Conservation (phyloP, 106 monocot species). For the Apostasia shenzhenica region DNA sequence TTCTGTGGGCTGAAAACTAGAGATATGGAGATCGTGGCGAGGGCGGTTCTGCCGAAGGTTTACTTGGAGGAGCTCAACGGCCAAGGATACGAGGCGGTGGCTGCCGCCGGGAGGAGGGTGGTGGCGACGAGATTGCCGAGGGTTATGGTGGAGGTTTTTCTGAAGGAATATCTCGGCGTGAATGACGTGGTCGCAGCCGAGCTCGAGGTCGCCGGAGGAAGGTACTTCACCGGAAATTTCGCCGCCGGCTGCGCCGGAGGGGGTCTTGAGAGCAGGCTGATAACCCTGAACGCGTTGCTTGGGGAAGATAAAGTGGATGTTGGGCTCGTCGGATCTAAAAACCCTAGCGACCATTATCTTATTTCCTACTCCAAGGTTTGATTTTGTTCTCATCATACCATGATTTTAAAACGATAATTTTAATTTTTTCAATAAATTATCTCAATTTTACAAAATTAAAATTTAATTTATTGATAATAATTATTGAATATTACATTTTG, state of each 20-base stretch:
- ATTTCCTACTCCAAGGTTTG: slow-evolving; percentile 51
- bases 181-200: slow-evolving; percentile 40
- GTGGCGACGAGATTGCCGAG: slow-evolving; percentile 50
- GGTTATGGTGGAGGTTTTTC: slow-evolving; percentile 70
- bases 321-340: slow-evolving; percentile 28
- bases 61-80: slow-evolving; percentile 51
- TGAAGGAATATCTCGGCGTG: slow-evolving; percentile 46
- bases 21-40: slow-evolving; percentile 41
- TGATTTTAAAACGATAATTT: not conserved
- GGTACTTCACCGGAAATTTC: slow-evolving; percentile 46
- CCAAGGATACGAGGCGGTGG: slow-evolving; percentile 28
- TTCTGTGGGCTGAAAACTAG: slow-evolving; percentile 52
- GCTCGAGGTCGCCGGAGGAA: slow-evolving; percentile 22
- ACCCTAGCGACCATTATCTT: slow-evolving; percentile 28
- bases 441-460: too few species aligned
- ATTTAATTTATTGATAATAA: too few species aligned
- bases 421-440: not conserved
- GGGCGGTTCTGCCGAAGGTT: slow-evolving; percentile 73
- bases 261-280: slow-evolving; percentile 10
- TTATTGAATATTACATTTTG: too few species aligned
- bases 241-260: not conserved
- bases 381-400: not conserved
- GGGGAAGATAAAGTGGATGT: slow-evolving; percentile 37
- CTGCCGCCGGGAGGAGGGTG: slow-evolving; percentile 33
- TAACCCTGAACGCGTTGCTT: slow-evolving; percentile 19